A percentile compares a stretch with the other conserved stretches of the same genome.
phyloP scores from a whole-genome alignment of 495 filamentous ascomycete genomes.

The Rhypophila decipiens region DNA sequence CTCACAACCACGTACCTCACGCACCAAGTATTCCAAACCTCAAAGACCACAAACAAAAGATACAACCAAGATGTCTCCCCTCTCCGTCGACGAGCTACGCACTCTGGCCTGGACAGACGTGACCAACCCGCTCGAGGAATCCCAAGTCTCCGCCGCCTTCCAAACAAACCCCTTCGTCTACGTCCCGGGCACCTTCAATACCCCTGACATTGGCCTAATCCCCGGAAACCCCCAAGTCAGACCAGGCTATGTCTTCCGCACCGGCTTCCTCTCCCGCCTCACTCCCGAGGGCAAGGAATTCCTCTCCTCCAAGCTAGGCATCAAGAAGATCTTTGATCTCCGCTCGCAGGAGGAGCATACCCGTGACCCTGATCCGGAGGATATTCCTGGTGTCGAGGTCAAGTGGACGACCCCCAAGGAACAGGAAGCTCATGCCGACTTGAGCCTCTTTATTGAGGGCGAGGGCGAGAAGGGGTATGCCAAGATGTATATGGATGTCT shows the following conservation, averaged over 20 bases:
- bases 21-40: too few species aligned
- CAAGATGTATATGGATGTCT: conserved; percentile 36
- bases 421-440: conserved; percentile 23
- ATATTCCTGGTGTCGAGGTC: conserved; percentile 35
- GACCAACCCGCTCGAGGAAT: conserved; percentile 19
- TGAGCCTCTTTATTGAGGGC: conserved; percentile 32
- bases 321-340: conserved; percentile 40
- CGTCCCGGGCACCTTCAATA: conserved; percentile 47
- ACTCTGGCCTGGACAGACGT: conserved; percentile 34
- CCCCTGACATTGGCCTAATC: conserved; percentile 46
- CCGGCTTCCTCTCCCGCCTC: conserved; percentile 34
- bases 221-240: conserved; percentile 21
- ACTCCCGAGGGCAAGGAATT: conserved; percentile 27
- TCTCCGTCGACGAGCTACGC: conserved; percentile 24
- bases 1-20: too few species aligned
- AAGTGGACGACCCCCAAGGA: conserved; percentile 28
- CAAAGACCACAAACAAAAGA: too few species aligned
- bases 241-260: conserved; percentile 45
- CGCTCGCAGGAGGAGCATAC: conserved; percentile 32
- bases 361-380: conserved; percentile 26
- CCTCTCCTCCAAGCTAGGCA: conserved; percentile 29
- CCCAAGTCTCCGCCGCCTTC: conserved; percentile 23
- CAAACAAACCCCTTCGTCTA: conserved; percentile 47
- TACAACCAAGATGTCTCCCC: background rate
- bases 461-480: conserved; percentile 34